Base-by-base conservation (phyloP, 179 eudicot species). In the Heliamphora pulchella region DNA sequence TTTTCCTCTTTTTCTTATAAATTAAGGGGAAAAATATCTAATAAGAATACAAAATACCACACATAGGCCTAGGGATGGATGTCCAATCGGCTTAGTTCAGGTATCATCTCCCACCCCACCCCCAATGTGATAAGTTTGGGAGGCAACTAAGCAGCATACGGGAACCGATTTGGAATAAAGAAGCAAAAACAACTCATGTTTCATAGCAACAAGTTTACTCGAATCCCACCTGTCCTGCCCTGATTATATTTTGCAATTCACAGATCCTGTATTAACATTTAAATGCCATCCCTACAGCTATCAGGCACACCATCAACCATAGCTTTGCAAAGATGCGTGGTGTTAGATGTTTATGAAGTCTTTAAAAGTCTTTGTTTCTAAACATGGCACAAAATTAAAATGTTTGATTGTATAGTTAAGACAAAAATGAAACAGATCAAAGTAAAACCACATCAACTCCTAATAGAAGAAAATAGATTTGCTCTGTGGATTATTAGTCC, bases 91-190 rank as follows among this genome's bases (percentile, higher is more conserved):
- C 43, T 54, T 58, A 57, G 11, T 59, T 74, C 63, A 14, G 17
- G 44, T 72, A 72, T 51, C 59, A 50, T 31, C 47, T n/a, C 62
- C 59, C 77, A 74, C 47, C 63, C 14, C 41, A 63, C 68, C 68
- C 47, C 64, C 39, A 31, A 54, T 20, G 44, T 73, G 39, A 71
- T 71, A 71, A 48, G 63, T 54, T 54, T 0, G 20, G 46, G 64
- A 74, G 18, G 64, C 77, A 31, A 73, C 48, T 13, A 39, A 55
- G 31, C 48, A 53, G 65, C 20, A 43, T 15, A 74, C 39, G 48
- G 9, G n/a, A 13, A 55, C 46, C 0, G 31, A 41, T 73, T 53
- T 51, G 46, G 57, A 73, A 53, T 20, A 73, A 0, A 51, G 20
- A 15, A 59, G 64, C 20, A 1, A 15, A 15, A 3, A 22, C 8